A percentile compares a stretch with the other conserved stretches of the same genome.
Conservation (phyloP, 192 early-diverging fungal genomes). For the Martensiomyces pterosporus region DNA sequence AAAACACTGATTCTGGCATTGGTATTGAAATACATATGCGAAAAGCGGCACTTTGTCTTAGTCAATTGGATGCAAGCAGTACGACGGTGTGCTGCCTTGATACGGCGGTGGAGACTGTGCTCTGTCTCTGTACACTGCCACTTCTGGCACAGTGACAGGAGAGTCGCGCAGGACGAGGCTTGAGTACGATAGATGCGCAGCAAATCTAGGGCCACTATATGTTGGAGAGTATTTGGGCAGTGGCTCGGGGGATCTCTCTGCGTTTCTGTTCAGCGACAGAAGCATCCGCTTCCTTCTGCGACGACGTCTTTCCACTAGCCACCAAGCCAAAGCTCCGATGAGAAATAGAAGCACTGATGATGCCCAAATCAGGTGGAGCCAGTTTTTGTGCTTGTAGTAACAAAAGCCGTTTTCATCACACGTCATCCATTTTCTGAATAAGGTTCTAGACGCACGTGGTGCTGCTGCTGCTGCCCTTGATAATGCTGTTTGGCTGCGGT, state of each 20-base stretch:
- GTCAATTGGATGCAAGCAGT: no score
- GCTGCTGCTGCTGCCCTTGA: no score
- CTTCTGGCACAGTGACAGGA: not conserved
- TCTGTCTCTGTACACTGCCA: not conserved
- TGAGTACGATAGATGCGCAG: no score
- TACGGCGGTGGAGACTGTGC: conserved; percentile 4
- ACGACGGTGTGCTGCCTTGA: no score
- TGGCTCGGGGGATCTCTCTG: conserved; percentile 15
- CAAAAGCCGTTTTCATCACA: conserved; percentile 18
- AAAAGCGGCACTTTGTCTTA: no score
- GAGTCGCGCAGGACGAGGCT: not conserved
- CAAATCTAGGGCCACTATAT: conserved; percentile 1
- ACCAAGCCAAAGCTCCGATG: conserved; percentile 2
- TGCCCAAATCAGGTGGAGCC: conserved; percentile 21
- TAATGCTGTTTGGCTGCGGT: no score
- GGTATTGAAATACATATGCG: no score
- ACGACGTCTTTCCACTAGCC: conserved; percentile 3
- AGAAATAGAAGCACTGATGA: conserved; percentile 5
- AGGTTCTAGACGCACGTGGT: no score
- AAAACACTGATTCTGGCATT: no score
- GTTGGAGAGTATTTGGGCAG: conserved; percentile 27
- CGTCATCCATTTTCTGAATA: no score
- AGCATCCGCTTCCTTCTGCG: not conserved
- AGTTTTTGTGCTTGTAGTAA: conserved; percentile 12
- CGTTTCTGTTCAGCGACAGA: not conserved